Conservation (phyloP, 164 flowering plant genomes). For the Stephania yunnanensis region DNA sequence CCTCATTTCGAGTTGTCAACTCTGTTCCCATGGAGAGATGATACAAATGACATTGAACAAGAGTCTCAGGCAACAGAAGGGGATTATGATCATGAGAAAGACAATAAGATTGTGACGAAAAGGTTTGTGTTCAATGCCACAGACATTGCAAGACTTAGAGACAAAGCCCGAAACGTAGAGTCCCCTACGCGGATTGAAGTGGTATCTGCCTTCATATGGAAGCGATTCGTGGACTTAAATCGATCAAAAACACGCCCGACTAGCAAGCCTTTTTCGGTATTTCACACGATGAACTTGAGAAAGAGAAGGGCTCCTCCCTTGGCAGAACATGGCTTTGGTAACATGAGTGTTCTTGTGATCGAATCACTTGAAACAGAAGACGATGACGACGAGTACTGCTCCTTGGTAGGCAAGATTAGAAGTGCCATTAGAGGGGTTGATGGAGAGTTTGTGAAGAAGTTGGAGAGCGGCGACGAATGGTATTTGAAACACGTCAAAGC, state of each 20-base stretch:
- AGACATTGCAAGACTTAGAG: conserved; percentile 12
- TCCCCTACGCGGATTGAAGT: conserved; percentile 13
- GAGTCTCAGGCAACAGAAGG: not conserved
- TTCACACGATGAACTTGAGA: conserved; percentile 19
- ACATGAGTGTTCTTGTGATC: not conserved
- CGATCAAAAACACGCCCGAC: not conserved
- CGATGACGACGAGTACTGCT: not conserved
- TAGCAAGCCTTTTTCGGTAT: not conserved
- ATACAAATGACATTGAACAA: not conserved
- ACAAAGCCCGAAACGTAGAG: not conserved
- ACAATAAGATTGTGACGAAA: conserved; percentile 17
- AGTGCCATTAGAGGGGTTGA: conserved; percentile 4
- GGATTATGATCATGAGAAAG: not conserved
- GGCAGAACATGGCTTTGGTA: conserved; percentile 19
- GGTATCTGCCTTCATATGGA: conserved; percentile 22
- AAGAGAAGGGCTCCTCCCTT: conserved; percentile 17
- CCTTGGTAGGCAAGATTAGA: not conserved
- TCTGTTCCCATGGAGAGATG: conserved; percentile 26
- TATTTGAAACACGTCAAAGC: no score
- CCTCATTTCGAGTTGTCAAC: conserved; percentile 25
- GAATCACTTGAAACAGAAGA: conserved; percentile 6
- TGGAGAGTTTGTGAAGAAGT: not conserved
- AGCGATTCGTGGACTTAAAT: conserved; percentile 10
- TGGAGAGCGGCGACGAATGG: no score
- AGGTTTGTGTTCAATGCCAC: conserved; percentile 20